Conservation (phyloP, 176 grass and related monocot genomes). For the Aegilops sharonensis region DNA sequence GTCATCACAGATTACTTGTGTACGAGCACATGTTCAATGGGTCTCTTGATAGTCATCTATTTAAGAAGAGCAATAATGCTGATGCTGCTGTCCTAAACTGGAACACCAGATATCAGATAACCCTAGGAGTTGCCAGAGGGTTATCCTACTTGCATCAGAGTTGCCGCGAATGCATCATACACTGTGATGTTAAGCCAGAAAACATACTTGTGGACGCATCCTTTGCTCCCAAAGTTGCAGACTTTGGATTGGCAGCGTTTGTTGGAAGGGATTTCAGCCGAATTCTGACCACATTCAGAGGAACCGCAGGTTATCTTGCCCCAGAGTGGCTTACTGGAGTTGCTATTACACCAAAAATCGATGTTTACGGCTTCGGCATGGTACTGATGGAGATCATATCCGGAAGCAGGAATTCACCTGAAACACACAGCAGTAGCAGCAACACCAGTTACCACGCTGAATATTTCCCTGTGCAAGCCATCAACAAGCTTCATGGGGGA, state of each 20-base stretch:
- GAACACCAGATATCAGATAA: neutral
- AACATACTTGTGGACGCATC: neutral
- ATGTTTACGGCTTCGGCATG: neutral
- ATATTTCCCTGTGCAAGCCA: neutral
- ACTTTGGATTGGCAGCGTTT: neutral
- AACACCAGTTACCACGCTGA: neutral
- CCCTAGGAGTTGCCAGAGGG: neutral
- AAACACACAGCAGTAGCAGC: neutral
- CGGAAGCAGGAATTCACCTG: neutral
- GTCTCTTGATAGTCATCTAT: neutral
- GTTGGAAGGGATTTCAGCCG: neutral
- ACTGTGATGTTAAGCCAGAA: neutral
- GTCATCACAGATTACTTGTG: neutral
- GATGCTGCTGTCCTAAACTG: neutral
- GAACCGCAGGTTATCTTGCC: neutral
- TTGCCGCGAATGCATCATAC: neutral
- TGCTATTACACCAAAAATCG: neutral
- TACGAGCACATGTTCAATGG: neutral
- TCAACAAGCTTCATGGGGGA: neutral
- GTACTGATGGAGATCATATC: neutral
- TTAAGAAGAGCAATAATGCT: neutral
- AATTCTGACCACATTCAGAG: neutral
- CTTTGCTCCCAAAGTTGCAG: neutral
- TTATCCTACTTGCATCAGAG: neutral
- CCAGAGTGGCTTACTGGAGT: neutral